Base-by-base conservation (phyloP, 78 protist genomes). In the Dictyostelium intermedium region DNA sequence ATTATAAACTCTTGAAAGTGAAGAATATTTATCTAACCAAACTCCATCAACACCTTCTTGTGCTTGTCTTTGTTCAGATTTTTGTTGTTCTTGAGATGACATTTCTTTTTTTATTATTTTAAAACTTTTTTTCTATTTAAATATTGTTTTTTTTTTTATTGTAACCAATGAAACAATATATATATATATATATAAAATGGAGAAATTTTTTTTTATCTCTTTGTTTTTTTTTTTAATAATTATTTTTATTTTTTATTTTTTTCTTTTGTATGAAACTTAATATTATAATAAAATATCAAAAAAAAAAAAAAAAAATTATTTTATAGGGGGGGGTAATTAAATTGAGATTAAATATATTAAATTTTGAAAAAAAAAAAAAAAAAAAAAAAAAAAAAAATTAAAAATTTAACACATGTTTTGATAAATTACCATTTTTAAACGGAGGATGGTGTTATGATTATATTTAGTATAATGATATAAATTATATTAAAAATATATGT, bases 1-100 rank as follows among this genome's bases (percentile, higher is more conserved):
- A 25, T 87, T 82, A 61, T 39, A 37, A 73, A 87, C 60, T 32
- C 85, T 41, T 25, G 84, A 78, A 23, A 87, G 39, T 18, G 85
- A 61, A 23, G 25, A 16, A 47, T 87, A 87, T 43, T 78, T 87
- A 25, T 78, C 85, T n/a, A 78, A n/a, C 66, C 66, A 45, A 39
- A 83, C 87, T 20, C 37, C 77, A 39, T 72, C 79, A 16, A 72
- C 18, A 27, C 74, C 74, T 25, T 30, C 73, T 66, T 66, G 45
- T 14, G 79, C 47, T 72, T 72, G 79, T 27, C 5, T 5, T 34
- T 72, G 79, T 10, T 66, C 27, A 10, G 79, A 27, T 16, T 32
- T 72, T 32, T 32, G 34, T 66, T 66, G 74, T 27, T 66, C 39
- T 72, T 72, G 45, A 6, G 39, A 70, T 30, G 39, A 70, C 74